Evolutionary conservation across 768 basidiomycete genomes (phyloP), one percentile per base, ranked within the genome.

Genomic region (Trametes punicea): DNA sequence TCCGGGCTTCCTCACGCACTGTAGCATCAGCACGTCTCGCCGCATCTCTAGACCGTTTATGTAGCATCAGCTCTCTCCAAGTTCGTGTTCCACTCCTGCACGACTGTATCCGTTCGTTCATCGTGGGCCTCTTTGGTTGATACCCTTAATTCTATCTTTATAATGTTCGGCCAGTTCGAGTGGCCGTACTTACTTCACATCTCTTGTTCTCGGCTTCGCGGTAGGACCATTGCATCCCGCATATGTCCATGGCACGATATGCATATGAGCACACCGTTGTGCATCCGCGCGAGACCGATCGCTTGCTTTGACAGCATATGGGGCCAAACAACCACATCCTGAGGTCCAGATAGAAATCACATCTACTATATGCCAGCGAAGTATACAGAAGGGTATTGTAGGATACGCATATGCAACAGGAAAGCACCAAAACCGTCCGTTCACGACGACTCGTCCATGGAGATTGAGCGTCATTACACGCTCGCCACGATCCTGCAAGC

Each of bases 361-460:
- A 51, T 60, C 58, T 60, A 60, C 44, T 50, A 55, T 51, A 55
- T 46, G 51, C 57, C 51, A 33, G 42, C 18, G 46, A 55, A 56
- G 60, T 61, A 57, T 57, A 61, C 52, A 55, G 51, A 50, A 49
- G 59, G 51, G 59, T 53, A 61, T 56, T 44, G 55, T 59, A 59
- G 40, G 55, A 52, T 59, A 59, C 57, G 57, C 52, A 51, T 46
- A 56, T 56, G 59, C 50, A 53, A 57, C 51, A 52, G 25, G 41
- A 48, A 49, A 57, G 55, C 40, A 53, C 38, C 50, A 42, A 38
- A 33, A 57, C 44, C 47, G 58, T 57, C 59, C 55, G 55, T 50
- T 50, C 49, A 38, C 30, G 39, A 18, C 44, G 16, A 39, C 30
- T 29, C 21, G 30, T 20, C 39, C 39, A 30, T 20, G 20, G 31